These are phyloP conservation scores for Phytophthora tentaculata DNA, from an alignment of 352 stramenopile genomes.

Conservation along the genomic window DNA sequence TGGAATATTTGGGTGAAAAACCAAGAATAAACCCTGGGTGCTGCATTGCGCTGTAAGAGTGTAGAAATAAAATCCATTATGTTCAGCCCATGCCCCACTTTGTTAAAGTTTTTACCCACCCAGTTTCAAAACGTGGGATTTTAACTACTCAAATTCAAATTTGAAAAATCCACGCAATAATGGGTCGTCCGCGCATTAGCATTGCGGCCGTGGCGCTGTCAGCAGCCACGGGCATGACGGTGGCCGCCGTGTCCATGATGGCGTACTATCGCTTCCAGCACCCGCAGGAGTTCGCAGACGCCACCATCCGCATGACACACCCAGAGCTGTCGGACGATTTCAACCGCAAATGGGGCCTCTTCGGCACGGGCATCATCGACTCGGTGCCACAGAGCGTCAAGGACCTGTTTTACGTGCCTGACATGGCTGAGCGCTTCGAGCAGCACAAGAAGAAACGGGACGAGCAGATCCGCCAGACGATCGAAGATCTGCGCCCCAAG, in stretches of 20 bases:
- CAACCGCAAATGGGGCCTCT: constrained; percentile 83
- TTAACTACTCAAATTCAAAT: constrained; percentile 14
- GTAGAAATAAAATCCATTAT: no score
- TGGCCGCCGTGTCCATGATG: constrained; percentile 82
- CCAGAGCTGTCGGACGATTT: constrained; percentile 76
- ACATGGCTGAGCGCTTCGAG: constrained; percentile 77
- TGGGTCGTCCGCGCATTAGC: constrained; percentile 52
- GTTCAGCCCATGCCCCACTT: no score
- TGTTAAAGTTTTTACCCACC: no score
- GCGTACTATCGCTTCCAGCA: constrained; percentile 86
- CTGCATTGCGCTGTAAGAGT: no score
- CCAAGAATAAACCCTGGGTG: no score
- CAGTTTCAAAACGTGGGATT: no score
- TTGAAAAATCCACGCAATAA: neutral
- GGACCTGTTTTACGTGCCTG: constrained; percentile 63
- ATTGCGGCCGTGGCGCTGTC: constrained; percentile 71
- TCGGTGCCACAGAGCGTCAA: constrained; percentile 72
- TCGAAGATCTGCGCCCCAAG: constrained; percentile 83
- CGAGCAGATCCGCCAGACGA: constrained; percentile 71
- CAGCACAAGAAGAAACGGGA: constrained; percentile 72
- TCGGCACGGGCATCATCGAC: constrained; percentile 80
- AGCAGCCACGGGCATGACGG: constrained; percentile 81
- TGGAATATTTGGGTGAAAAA: no score
- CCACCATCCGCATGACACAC: constrained; percentile 77
- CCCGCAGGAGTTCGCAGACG: constrained; percentile 85